Evolutionary conservation across 2,329 filamentous ascomycete genomes (phyloP).

Genomic region (Magnaporthales sp.): DNA sequence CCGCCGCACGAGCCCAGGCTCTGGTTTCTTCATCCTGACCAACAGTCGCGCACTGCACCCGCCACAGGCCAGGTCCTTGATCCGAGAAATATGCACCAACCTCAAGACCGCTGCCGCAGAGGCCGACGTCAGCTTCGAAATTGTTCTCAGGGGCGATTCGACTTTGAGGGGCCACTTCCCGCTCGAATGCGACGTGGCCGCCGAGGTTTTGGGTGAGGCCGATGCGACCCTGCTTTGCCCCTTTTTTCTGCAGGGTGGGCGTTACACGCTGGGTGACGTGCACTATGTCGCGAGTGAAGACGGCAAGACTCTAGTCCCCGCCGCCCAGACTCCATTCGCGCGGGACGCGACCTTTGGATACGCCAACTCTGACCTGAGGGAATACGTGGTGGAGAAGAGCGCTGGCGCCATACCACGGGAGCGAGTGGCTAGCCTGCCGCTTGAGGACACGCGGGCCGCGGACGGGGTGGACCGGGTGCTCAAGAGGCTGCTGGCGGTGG

Average conservation of each 20-base stretch:
- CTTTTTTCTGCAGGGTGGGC: conserved; percentile 50
- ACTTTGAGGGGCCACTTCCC: conserved; percentile 80
- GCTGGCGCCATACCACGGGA: conserved; percentile 28
- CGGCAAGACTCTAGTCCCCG: conserved; percentile 36
- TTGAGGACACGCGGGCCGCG: conserved; percentile 38
- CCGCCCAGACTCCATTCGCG: conserved; percentile 45
- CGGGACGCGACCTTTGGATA: conserved; percentile 50
- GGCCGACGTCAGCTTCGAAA: conserved; percentile 33
- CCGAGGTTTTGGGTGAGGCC: conserved; percentile 36
- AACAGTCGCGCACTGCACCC: conserved; percentile 49
- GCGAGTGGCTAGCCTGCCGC: conserved; percentile 31
- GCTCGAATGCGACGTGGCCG: conserved; percentile 68
- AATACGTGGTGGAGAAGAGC: conserved; percentile 47
- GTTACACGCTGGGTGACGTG: conserved; percentile 47
- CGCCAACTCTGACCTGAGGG: conserved; percentile 39
- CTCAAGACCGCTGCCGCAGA: conserved; percentile 32
- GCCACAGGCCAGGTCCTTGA: conserved; percentile 33
- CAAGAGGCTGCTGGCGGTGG: conserved; percentile 26
- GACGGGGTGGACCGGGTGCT: conserved; percentile 30
- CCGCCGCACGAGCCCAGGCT: conserved; percentile 19
- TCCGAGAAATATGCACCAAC: conserved; percentile 41
- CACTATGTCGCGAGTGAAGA: conserved; percentile 45
- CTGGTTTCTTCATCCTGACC: conserved; percentile 52
- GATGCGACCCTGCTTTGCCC: conserved; percentile 48
- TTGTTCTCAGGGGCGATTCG: conserved; percentile 48